Evolutionary conservation across 129 eudicot species (phyloP).

Genomic region (Saposhnikovia divaricata): DNA sequence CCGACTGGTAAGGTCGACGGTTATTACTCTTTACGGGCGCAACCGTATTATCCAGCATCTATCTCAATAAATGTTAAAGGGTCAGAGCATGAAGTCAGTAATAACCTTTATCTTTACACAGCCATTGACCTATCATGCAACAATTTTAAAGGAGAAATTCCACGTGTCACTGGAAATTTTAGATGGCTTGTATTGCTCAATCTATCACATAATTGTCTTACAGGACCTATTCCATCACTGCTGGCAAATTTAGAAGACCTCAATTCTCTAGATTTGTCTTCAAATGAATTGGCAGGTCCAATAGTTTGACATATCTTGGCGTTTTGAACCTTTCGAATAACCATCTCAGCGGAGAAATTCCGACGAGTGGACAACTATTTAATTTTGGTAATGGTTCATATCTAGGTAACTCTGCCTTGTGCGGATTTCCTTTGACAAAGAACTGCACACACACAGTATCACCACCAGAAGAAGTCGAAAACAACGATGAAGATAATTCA

Average conservation of each 20-base stretch:
- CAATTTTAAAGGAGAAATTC: neutral
- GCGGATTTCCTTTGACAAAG: too few relatives aligned
- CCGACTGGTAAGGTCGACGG: too few relatives aligned
- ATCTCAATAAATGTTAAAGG: neutral
- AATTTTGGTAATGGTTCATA: too few relatives aligned
- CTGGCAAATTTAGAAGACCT: neutral
- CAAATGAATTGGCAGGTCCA: constrained; percentile 6
- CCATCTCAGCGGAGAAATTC: too few relatives aligned
- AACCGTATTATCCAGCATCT: neutral
- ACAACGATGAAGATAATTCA: too few relatives aligned
- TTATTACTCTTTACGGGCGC: too few relatives aligned
- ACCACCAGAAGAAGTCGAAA: too few relatives aligned
- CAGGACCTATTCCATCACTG: neutral
- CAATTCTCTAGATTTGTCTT: constrained; percentile 19
- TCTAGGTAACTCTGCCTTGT: too few relatives aligned
- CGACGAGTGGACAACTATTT: too few relatives aligned
- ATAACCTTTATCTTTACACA: neutral
- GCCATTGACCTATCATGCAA: neutral
- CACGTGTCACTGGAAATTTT: neutral
- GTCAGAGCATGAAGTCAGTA: neutral
- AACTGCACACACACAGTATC: too few relatives aligned
- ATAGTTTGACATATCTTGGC: neutral
- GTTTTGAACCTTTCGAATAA: too few relatives aligned
- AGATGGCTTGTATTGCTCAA: constrained; percentile 1
- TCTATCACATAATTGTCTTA: constrained; percentile 2